These are phyloP conservation scores for Plantago major DNA, from an alignment of 257 asterid species.

Conservation along the genomic window DNA sequence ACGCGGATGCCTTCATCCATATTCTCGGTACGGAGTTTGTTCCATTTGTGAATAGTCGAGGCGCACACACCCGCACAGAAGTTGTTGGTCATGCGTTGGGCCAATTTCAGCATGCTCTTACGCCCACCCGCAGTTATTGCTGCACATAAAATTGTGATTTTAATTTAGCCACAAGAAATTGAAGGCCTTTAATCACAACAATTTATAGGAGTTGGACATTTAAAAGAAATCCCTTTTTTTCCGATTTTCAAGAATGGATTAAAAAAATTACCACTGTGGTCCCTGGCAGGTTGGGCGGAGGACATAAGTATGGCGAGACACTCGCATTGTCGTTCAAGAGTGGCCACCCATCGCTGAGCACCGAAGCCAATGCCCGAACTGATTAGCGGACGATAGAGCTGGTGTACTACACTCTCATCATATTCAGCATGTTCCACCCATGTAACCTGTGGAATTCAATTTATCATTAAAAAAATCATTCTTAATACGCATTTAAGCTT, in stretches of 20 bases:
- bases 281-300: constrained; percentile 33
- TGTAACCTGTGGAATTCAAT: constrained; percentile 33
- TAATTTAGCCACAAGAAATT: too few species aligned
- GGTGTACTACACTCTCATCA: constrained; percentile 45
- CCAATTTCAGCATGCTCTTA: constrained; percentile 61
- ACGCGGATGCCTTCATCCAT: constrained; percentile 60
- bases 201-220: not conserved
- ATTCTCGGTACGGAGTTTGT: constrained; percentile 41
- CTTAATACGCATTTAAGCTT: too few species aligned
- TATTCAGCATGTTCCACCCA: constrained; percentile 66
- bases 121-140: constrained; percentile 50
- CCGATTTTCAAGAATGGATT: not conserved
- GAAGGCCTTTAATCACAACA: not conserved
- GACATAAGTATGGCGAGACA: constrained; percentile 69
- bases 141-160: constrained; percentile 12
- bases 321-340: constrained; percentile 59
- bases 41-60: constrained; percentile 59
- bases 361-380: constrained; percentile 63
- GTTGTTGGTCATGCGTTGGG: constrained; percentile 61
- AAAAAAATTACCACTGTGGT: constrained; percentile 33
- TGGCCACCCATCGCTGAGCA: constrained; percentile 54
- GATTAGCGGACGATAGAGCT: constrained; percentile 42
- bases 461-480: too few species aligned
- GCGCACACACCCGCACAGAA: constrained; percentile 64
- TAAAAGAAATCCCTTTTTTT: not conserved